Evolutionary conservation across 129 eudicot species (phyloP).

Genomic region (Centaurea solstitialis): DNA sequence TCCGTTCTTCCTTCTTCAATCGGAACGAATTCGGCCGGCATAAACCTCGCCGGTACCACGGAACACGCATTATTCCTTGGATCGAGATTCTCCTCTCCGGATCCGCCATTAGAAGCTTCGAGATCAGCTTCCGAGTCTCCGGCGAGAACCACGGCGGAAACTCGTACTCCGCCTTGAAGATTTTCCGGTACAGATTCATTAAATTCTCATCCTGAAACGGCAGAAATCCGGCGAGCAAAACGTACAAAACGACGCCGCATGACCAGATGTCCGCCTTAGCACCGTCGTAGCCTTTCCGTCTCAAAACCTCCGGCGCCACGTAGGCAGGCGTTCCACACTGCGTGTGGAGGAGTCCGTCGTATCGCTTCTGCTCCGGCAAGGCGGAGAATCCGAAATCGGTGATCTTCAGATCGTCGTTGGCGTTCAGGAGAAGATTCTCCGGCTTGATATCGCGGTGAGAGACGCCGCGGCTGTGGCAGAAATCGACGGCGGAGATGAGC

Average conservation of each 20-base stretch:
- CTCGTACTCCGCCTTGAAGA: conserved; percentile 40
- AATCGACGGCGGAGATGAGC: conserved; percentile 45
- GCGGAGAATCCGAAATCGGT: conserved; percentile 58
- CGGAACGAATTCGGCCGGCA: conserved; percentile 23
- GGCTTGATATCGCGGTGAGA: conserved; percentile 54
- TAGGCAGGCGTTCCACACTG: conserved; percentile 44
- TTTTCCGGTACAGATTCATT: conserved; percentile 30
- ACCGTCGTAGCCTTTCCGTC: conserved; percentile 38
- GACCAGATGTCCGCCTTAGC: conserved; percentile 41
- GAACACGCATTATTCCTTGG: conserved; percentile 36
- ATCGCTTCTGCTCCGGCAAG: conserved; percentile 35
- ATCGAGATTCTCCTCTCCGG: conserved; percentile 43
- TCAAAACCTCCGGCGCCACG: conserved; percentile 40
- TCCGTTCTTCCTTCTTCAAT: conserved; percentile 2
- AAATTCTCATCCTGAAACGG: conserved; percentile 43
- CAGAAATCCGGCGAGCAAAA: conserved; percentile 30
- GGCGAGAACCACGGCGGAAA: conserved; percentile 42
- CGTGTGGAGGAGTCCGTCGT: conserved; percentile 37
- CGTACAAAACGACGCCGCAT: conserved; percentile 46
- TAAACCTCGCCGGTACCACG: conserved; percentile 32
- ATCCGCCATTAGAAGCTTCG: conserved; percentile 42
- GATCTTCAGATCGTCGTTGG: conserved; percentile 40
- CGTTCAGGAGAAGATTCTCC: conserved; percentile 39
- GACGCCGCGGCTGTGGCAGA: conserved; percentile 48
- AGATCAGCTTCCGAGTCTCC: conserved; percentile 37